These are phyloP conservation scores for Citrus reticulata DNA, from an alignment of 345 rosid species.

Conservation along the genomic window DNA sequence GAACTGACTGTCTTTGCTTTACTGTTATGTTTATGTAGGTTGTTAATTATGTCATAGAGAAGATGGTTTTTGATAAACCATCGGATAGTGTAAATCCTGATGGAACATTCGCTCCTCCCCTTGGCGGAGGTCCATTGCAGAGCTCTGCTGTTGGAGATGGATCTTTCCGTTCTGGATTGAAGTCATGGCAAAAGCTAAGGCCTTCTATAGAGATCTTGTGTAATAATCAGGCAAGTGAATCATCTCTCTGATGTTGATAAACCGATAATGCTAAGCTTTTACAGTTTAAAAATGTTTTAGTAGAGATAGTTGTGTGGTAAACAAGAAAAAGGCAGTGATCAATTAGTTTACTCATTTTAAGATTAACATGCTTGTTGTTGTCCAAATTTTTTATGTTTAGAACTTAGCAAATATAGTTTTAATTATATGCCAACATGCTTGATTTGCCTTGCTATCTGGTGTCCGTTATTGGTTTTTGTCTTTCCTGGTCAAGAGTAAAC, in stretches of 20 bases:
- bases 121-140: constrained; percentile 56
- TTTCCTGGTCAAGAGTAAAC: background rate
- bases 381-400: background rate
- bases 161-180: constrained; percentile 58
- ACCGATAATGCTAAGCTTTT: background rate
- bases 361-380: background rate
- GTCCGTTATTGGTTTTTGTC: no score
- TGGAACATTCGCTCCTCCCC: constrained; percentile 58
- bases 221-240: constrained; percentile 83
- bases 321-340: no score
- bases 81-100: constrained; percentile 53
- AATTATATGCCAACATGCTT: background rate
- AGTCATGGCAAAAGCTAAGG: constrained; percentile 74
- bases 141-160: constrained; percentile 67
- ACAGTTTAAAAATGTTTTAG: background rate
- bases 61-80: constrained; percentile 85
- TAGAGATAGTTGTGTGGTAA: background rate
- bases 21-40: constrained; percentile 51
- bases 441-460: background rate
- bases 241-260: background rate
- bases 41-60: constrained; percentile 88
- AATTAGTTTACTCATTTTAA: background rate
- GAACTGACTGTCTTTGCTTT: constrained; percentile 4
- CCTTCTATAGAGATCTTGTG: constrained; percentile 92
- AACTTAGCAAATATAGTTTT: background rate